These are phyloP conservation scores for Smittium mucronatum DNA, from an alignment of 371 early-diverging fungal genomes.

Conservation along the genomic window DNA sequence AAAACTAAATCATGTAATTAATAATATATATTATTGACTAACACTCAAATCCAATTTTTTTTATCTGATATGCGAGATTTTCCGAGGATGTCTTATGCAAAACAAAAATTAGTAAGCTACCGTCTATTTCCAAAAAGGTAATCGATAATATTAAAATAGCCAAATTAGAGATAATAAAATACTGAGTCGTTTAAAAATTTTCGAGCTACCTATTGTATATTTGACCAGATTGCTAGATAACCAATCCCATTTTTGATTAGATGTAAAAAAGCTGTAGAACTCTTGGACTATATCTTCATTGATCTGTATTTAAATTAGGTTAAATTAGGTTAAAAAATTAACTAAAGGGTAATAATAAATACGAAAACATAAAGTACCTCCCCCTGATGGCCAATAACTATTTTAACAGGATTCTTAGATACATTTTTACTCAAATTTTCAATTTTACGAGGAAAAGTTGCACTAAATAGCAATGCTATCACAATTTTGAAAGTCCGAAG, in stretches of 20 bases:
- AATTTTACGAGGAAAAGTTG: slow-evolving; percentile 13
- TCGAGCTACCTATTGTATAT: slow-evolving; percentile 7
- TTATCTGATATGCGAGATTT: not conserved
- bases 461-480: slow-evolving; percentile 12
- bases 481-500: not conserved
- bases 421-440: slow-evolving; percentile 6
- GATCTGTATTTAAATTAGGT: not conserved
- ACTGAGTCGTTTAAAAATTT: too few species aligned
- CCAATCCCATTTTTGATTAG: slow-evolving; percentile 33
- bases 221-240: slow-evolving; percentile 5
- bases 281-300: slow-evolving; percentile 36
- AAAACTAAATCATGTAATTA: too few species aligned
- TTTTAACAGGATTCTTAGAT: not conserved
- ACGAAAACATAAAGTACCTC: slow-evolving; percentile 1
- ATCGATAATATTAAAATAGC: not conserved
- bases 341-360: not conserved
- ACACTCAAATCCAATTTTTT: slow-evolving; percentile 8
- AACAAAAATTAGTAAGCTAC: slow-evolving; percentile 7
- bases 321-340: not conserved
- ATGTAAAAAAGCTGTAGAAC: slow-evolving; percentile 62
- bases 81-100: not conserved
- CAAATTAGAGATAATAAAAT: too few species aligned
- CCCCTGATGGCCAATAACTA: slow-evolving; percentile 4
- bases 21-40: too few species aligned
- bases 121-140: not conserved